Evolutionary conservation across 169 alveolate genomes (phyloP).

Genomic region (Plasmodium relictum): DNA sequence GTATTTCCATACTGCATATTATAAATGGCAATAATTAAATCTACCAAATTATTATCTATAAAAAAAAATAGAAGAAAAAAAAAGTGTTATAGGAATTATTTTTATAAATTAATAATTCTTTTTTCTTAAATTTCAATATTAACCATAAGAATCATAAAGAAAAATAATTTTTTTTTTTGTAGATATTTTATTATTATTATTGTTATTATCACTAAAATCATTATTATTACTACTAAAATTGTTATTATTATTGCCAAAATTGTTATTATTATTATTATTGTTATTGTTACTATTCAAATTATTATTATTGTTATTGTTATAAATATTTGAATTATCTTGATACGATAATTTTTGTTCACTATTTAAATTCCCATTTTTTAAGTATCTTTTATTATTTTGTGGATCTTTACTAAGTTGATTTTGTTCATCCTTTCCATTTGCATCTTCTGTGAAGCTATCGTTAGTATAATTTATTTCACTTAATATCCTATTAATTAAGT

Average conservation of each 20-base stretch:
- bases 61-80: neutral
- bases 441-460: neutral
- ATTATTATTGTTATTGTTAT: neutral
- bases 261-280: neutral
- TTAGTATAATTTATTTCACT: conserved; percentile 1
- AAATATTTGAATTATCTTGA: neutral
- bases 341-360: neutral
- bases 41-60: conserved; percentile 61
- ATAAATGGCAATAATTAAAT: conserved; percentile 46
- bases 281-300: conserved; percentile 1
- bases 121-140: neutral
- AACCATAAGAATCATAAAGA: conserved; percentile 62
- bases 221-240: neutral
- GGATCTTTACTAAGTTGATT: neutral
- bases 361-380: neutral
- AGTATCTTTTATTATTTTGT: neutral
- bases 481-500: neutral
- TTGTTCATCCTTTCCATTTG: neutral
- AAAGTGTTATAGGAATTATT: neutral
- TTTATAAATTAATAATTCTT: neutral
- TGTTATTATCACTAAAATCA: neutral
- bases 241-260: neutral
- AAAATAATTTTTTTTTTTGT: conserved; percentile 36
- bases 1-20: conserved; percentile 67
- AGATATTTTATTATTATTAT: neutral